Conservation (phyloP, 495 filamentous ascomycete genomes). For the Hypomontagnella submonticulosa region DNA sequence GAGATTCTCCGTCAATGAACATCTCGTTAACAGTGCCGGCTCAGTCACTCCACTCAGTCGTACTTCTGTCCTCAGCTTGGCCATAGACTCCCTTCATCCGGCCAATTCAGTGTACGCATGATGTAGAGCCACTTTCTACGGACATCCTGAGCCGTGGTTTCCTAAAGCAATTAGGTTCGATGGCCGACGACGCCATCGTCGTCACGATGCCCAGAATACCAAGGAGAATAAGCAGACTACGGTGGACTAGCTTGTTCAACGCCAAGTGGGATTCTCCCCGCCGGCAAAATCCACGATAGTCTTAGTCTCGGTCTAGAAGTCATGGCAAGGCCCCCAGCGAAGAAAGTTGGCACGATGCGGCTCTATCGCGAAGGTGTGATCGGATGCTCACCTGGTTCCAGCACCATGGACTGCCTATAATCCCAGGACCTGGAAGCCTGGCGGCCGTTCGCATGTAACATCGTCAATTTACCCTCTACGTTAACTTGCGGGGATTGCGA, state of each 20-base stretch:
- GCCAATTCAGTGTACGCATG: neutral
- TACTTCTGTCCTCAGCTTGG: neutral
- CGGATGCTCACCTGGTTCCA: neutral
- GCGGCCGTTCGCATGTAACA: conserved; percentile 8
- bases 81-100: conserved; percentile 2
- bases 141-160: neutral
- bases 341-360: neutral
- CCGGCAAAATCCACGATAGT: conserved; percentile 16
- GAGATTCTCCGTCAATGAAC: no score
- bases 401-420: neutral
- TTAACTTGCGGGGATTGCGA: neutral
- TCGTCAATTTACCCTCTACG: conserved; percentile 15
- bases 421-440: neutral
- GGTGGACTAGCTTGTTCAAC: conserved; percentile 9
- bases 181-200: neutral
- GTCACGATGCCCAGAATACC: conserved; percentile 14
- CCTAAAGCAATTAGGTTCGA: conserved; percentile 1
- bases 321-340: neutral
- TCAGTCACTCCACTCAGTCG: neutral
- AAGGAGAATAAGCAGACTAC: neutral
- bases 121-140: neutral
- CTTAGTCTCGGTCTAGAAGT: conserved; percentile 10
- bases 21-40: neutral
- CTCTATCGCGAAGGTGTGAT: conserved; percentile 9
- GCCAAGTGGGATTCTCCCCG: conserved; percentile 13